Evolutionary conservation across 2,329 filamentous ascomycete species (phyloP), one percentile per base, ranked within the genome.

Genomic region (Cladosporium oxysporum): DNA sequence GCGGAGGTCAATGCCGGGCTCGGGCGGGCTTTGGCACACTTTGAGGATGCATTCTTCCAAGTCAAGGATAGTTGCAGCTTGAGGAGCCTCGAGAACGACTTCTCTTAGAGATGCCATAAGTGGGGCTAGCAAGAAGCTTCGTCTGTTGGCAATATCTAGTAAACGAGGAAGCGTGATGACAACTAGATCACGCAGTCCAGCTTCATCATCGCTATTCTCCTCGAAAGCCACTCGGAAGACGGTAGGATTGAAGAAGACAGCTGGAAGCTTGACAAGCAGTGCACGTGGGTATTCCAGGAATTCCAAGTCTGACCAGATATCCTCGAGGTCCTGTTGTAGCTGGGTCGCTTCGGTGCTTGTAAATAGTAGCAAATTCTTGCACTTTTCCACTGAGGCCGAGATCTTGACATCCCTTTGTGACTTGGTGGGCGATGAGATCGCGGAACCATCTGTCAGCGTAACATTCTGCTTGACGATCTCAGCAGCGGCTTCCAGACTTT

Each of bases 281-380:
- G 72, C 71, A 66, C 80, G 78, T 14, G 78, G 77, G 67, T 81
- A 83, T 50, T 83, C 82, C 60, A 83, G 78, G 58, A 79, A 79
- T 66, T 83, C 82, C 2, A 81, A 71, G 66, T 83, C 81, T 35
- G 78, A 78, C 80, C 81, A 83, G n/a, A 83, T 72, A 37, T 76
- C 75, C 11, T 77, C 68, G 4, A 79, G 60, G 3, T 65, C 44
- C 10, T 59, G 33, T 31, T 59, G 63, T 10, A 65, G 63, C 31
- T 65, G 44, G 21, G 29, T 3, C 7, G 35, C 14, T 18, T 26
- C 44, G 3, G 16, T 21, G 21, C 12, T 18, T 21, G 68, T 44
- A 3, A 49, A 33, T 11, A 62, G 58, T 6, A 69, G 57, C 8
- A 72, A 58, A 3, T 58, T 61, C 23, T 62, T 35, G 41, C 70